phyloP scores from a whole-genome alignment of 2,329 filamentous ascomycete species.

The Colletotrichum abscissum region DNA sequence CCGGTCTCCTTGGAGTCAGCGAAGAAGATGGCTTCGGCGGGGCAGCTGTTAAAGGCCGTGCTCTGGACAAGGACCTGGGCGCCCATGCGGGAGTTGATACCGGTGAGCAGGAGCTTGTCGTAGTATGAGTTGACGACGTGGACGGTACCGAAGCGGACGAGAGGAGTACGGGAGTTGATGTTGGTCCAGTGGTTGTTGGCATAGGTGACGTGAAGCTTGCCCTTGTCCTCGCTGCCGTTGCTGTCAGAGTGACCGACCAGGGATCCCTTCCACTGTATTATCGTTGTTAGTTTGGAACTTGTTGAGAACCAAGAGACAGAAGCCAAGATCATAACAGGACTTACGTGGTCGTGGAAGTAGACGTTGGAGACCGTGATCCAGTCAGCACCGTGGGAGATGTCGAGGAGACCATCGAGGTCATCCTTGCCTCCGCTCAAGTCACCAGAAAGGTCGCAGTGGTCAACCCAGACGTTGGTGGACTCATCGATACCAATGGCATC shows the following conservation, averaged over 20 bases:
- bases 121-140: constrained; percentile 60
- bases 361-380: constrained; percentile 55
- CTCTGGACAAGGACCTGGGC: constrained; percentile 66
- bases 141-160: constrained; percentile 70
- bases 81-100: constrained; percentile 64
- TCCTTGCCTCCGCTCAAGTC: constrained; percentile 52
- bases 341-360: constrained; percentile 55
- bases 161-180: constrained; percentile 69
- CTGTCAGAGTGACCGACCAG: constrained; percentile 71
- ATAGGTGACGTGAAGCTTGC: constrained; percentile 69
- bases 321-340: not conserved
- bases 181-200: constrained; percentile 71
- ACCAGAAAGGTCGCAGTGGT: constrained; percentile 54
- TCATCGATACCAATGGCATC: constrained; percentile 64
- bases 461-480: constrained; percentile 60
- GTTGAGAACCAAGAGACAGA: not conserved
- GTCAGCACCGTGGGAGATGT: constrained; percentile 57
- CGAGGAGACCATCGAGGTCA: constrained; percentile 55
- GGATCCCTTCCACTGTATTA: constrained; percentile 63
- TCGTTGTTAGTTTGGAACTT: constrained; percentile 40
- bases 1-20: constrained; percentile 51
- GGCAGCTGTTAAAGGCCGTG: constrained; percentile 57
- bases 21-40: constrained; percentile 44
- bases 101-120: constrained; percentile 53
- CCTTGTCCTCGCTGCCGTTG: constrained; percentile 67